Percentiles rank a stretch among this genome's conserved stretches.
phyloP scores from a whole-genome alignment of 2,329 filamentous ascomycete species.

The Alternaria sp. region DNA sequence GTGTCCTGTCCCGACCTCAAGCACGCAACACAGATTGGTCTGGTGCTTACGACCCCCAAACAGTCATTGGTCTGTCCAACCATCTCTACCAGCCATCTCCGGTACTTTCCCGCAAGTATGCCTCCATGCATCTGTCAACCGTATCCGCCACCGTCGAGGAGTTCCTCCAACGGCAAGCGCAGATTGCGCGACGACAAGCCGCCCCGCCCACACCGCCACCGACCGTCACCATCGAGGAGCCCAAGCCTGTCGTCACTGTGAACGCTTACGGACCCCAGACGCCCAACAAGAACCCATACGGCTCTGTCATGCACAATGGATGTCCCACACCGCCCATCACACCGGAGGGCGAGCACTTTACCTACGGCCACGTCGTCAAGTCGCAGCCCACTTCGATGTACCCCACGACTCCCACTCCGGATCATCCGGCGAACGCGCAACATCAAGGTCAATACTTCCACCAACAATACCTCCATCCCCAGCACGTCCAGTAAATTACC shows the following conservation, averaged over 20 bases:
- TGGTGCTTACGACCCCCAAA: slow-evolving; percentile 73
- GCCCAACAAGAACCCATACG: slow-evolving; percentile 77
- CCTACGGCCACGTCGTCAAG: slow-evolving; percentile 41
- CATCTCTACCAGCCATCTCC: slow-evolving; percentile 73
- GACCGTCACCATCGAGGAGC: slow-evolving; percentile 59
- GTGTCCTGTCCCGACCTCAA: slow-evolving; percentile 83
- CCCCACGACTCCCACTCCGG: slow-evolving; percentile 51
- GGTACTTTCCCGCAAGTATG: slow-evolving; percentile 74
- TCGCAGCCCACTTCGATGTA: slow-evolving; percentile 40
- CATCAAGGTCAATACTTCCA: slow-evolving; percentile 48
- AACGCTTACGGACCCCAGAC: slow-evolving; percentile 73
- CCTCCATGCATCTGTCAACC: slow-evolving; percentile 69
- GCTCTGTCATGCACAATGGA: slow-evolving; percentile 71
- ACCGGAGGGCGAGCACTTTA: slow-evolving; percentile 66
- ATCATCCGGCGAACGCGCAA: slow-evolving; percentile 41
- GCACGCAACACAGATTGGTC: slow-evolving; percentile 79
- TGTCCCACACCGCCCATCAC: slow-evolving; percentile 89
- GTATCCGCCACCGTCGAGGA: slow-evolving; percentile 72
- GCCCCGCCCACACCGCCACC: slow-evolving; percentile 68
- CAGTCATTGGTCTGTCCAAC: slow-evolving; percentile 70
- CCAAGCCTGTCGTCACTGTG: slow-evolving; percentile 55
- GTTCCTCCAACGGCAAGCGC: slow-evolving; percentile 69
- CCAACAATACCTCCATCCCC: slow-evolving; percentile 47
- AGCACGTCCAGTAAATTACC: slow-evolving; percentile 42
- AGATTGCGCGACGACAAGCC: slow-evolving; percentile 56